Base-by-base conservation (phyloP, 2,329 filamentous ascomycete genomes). In the Diaporthe sp. region DNA sequence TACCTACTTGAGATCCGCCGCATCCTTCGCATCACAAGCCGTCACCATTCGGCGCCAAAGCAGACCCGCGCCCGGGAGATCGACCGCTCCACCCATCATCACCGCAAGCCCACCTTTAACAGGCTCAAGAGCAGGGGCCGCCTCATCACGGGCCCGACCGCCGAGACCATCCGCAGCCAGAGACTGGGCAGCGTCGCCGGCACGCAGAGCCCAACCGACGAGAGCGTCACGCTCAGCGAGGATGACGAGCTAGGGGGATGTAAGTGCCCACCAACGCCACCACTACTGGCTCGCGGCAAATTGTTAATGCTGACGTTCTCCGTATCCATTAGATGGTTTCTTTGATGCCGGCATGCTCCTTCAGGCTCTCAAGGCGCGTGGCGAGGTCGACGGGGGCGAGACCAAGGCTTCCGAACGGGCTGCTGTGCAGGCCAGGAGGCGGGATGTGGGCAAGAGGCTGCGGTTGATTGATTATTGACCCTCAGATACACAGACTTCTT, bases 261-360 rank as follows among this genome's bases (percentile, higher is more conserved):
- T 98, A 91, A 93, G 94, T 92, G 78, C 76, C 81, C 44, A 73
- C 7, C 57, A 17, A 42, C 39, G 25, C n/a, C 37, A 6, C 37
- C n/a, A 15, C 28, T 9, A 31, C 15, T 37, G 22, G 25, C 12
- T 13, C 49, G 9, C 37, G 60, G 20, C 25, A 44, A 4, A 4
- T 1, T 20, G 60, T 28, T 22, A 17, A 28, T 44, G 22, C 71
- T 61, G 39, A 79, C 76, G 79, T 82, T 77, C 80, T 85, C 78
- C 17, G 25, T 13, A 71, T 67, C 70, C 77, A n/a, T 82, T 82
- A 98, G 96, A 98, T 87, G 96, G 96, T 44, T 98, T 98, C 88
- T 98, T 98, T 85, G 96, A 98, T 83, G 95, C 96, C 0, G 96
- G 96, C 20, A 98, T 98, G 95, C 90, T 98, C 7, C 88, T 97